phyloP scores from a whole-genome alignment of 768 basidiomycete genomes.

The Boletales sp. region DNA sequence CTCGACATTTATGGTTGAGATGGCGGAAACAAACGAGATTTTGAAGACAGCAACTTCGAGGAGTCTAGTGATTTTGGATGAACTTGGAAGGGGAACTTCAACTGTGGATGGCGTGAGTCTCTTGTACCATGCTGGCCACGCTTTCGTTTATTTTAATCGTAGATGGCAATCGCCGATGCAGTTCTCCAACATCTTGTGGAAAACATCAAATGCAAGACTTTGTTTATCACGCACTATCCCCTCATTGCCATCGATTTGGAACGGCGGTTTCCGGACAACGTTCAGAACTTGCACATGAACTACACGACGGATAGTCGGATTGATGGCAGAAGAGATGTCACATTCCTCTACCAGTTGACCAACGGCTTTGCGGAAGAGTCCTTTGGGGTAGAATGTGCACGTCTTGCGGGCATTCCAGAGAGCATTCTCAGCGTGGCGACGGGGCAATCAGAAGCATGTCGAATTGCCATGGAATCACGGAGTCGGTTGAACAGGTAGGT shows the following conservation, averaged over 20 bases:
- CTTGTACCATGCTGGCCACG: neutral
- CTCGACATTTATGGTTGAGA: constrained; percentile 97
- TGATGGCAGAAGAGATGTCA: constrained; percentile 75
- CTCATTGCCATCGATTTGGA: constrained; percentile 69
- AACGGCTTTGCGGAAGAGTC: constrained; percentile 76
- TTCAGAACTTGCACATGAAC: constrained; percentile 85
- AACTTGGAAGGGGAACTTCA: constrained; percentile 85
- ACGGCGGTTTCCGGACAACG: constrained; percentile 51
- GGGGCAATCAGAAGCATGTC: constrained; percentile 52
- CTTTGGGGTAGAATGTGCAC: constrained; percentile 90
- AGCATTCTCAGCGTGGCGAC: constrained; percentile 60
- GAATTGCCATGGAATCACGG: constrained; percentile 47
- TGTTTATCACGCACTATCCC: constrained; percentile 97
- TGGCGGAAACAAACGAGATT: constrained; percentile 91
- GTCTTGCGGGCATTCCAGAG: constrained; percentile 81
- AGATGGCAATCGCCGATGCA: constrained; percentile 88
- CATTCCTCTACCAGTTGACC: constrained; percentile 79
- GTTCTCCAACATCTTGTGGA: constrained; percentile 70
- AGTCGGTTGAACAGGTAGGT: constrained; percentile 49
- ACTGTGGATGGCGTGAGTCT: constrained; percentile 79
- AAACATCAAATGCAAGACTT: constrained; percentile 58
- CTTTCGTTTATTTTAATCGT: constrained; percentile 3
- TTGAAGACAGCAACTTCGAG: constrained; percentile 66
- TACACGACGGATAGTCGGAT: constrained; percentile 67
- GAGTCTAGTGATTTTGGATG: constrained; percentile 88